Base-by-base conservation (phyloP, 768 basidiomycete species). In the Mrakia gelida region DNA sequence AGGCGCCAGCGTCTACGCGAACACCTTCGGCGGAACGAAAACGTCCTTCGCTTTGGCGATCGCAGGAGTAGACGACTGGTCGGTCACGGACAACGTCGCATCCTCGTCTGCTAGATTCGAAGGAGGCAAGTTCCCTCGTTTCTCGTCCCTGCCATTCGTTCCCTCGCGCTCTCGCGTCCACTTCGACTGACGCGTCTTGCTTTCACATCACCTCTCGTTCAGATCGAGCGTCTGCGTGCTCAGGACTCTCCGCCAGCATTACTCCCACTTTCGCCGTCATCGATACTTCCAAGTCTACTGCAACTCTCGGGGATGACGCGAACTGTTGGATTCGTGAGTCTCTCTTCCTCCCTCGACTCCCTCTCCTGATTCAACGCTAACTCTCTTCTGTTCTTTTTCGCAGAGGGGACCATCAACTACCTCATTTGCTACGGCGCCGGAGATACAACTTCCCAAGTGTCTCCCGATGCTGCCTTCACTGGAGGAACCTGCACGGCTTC, bases 21-120 rank as follows among this genome's bases (percentile, higher is more conserved):
- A 75, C 52, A 32, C n/a, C 13, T 65, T 75, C 52, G 41, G 23
- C 16, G 75, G 75, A 0, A 21, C 62, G 2, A 30, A 52, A 43
- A 32, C 32, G 54, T 41, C 43, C 21, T 75, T 75, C 75, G 75
- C 61, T 5, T 9, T 75, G 15, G 75, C 54, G 6, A 52, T 70
- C 26, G 43, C 75, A 0, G 75, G 67, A 52, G 62, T 41, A 38
- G 32, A 41, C 11, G 54, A 9, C 13, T 45, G 23, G 71, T 41
- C 54, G 11, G 38, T 73, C 26, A n/a, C 11, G 21, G 41, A 43
- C 26, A 73, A 73, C 56, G 26, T n/a, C 5, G 73, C 73, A n/a
- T 18, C 34, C 13, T 41, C 73, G 3, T n/a, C 56, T 15, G 59
- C 73, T 2, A 56, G 73, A 21, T 73, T 73, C 34, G 21, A 59